A percentile compares a stretch with the other conserved stretches of the same genome.
phyloP scores from a whole-genome alignment of 2,329 filamentous ascomycete species.

The Cryphonectria japonica region DNA sequence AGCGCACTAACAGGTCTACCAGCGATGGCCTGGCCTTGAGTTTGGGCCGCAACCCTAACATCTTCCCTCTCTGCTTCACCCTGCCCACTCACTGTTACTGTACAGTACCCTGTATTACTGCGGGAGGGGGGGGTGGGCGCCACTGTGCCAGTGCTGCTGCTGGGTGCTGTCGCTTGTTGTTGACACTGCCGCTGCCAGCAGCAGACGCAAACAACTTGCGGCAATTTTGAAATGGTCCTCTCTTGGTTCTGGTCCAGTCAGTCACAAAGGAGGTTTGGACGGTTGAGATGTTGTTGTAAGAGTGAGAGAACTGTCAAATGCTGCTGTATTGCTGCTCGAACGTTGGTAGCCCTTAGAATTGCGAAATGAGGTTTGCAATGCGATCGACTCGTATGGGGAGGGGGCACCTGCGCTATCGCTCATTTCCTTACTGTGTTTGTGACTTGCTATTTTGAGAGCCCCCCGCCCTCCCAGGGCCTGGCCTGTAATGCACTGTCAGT shows the following conservation, averaged over 20 bases:
- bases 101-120: neutral
- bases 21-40: constrained; percentile 58
- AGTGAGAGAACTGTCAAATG: neutral
- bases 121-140: neutral
- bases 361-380: constrained; percentile 7
- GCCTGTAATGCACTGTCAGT: neutral
- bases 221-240: neutral
- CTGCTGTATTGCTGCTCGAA: neutral
- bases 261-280: neutral
- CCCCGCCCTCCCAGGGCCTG: neutral
- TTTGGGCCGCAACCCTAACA: constrained; percentile 54
- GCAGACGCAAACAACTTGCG: neutral
- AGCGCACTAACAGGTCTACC: constrained; percentile 53
- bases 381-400: neutral
- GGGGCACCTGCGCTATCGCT: neutral
- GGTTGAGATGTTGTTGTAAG: neutral
- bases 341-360: neutral
- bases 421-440: constrained; percentile 1
- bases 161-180: neutral
- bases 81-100: neutral
- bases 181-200: neutral
- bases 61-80: constrained; percentile 40
- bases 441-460: constrained; percentile 7
- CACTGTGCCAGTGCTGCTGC: constrained; percentile 1
- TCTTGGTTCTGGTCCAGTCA: neutral